Evolutionary conservation across 768 basidiomycete genomes (phyloP).

Genomic region (Zangia roseola): DNA sequence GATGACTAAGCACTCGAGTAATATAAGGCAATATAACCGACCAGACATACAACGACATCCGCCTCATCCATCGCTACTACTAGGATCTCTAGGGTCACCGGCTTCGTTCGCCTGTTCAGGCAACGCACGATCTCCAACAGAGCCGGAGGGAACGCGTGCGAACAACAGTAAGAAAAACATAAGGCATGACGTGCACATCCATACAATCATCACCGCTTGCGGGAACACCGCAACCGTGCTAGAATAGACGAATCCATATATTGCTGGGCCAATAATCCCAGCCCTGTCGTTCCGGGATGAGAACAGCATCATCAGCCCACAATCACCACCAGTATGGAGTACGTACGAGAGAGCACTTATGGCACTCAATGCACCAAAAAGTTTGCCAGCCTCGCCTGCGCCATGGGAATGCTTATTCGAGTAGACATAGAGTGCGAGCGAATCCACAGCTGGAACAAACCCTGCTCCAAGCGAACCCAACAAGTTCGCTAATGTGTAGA

Average conservation of each 20-base stretch:
- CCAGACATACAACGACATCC: no score
- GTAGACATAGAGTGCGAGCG: slow-evolving; percentile 70
- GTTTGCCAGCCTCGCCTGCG: slow-evolving; percentile 57
- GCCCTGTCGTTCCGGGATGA: slow-evolving; percentile 38
- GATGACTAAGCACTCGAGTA: slow-evolving; percentile 16
- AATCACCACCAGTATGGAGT: neutral
- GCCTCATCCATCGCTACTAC: neutral
- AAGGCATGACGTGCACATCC: slow-evolving; percentile 37
- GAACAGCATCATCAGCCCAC: neutral
- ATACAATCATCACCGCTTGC: slow-evolving; percentile 64
- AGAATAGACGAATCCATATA: slow-evolving; percentile 72
- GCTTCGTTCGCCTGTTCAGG: neutral
- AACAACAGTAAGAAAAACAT: slow-evolving; percentile 47
- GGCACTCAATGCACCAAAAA: slow-evolving; percentile 82
- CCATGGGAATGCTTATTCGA: slow-evolving; percentile 43
- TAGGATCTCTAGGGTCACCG: neutral
- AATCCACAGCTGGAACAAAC: slow-evolving; percentile 64
- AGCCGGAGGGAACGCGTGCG: slow-evolving; percentile 39
- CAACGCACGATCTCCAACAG: neutral
- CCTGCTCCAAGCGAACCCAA: slow-evolving; percentile 61
- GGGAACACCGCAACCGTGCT: slow-evolving; percentile 71
- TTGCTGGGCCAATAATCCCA: slow-evolving; percentile 66
- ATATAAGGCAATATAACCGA: no score
- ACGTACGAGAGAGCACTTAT: slow-evolving; percentile 63
- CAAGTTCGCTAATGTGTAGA: slow-evolving; percentile 52